These are phyloP conservation scores for Dactylellina leptospora DNA, from an alignment of 2,329 filamentous ascomycete genomes.

Conservation along the genomic window DNA sequence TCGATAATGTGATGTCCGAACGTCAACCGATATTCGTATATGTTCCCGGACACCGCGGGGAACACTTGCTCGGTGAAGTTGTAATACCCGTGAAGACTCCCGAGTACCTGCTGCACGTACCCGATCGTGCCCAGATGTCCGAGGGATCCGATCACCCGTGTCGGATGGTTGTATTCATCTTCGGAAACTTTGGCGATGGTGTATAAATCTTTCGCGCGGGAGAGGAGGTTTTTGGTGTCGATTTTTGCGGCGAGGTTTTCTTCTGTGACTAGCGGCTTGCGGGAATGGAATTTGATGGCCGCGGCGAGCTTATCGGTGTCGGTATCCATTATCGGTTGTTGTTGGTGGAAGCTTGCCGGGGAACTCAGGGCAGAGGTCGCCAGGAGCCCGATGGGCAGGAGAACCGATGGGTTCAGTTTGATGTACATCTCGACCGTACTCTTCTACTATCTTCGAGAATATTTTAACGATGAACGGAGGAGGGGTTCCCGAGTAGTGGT, in stretches of 20 bases:
- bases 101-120: slow-evolving; percentile 69
- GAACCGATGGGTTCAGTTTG: slow-evolving; percentile 29
- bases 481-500: neutral
- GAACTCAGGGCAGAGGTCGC: slow-evolving; percentile 12
- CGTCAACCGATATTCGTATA: slow-evolving; percentile 69
- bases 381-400: slow-evolving; percentile 29
- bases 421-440: slow-evolving; percentile 19
- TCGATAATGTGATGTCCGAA: slow-evolving; percentile 65
- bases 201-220: slow-evolving; percentile 70
- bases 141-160: slow-evolving; percentile 74
- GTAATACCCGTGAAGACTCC: slow-evolving; percentile 67
- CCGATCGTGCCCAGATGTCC: slow-evolving; percentile 72
- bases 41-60: slow-evolving; percentile 69
- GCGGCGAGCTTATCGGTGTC: slow-evolving; percentile 6
- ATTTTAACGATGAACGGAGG: slow-evolving; percentile 5
- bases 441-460: too few relatives aligned
- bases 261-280: slow-evolving; percentile 28
- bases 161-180: slow-evolving; percentile 73
- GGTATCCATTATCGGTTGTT: slow-evolving; percentile 27
- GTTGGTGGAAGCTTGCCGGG: slow-evolving; percentile 1
- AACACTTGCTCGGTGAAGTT: slow-evolving; percentile 71
- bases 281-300: slow-evolving; percentile 22
- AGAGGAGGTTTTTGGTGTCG: slow-evolving; percentile 66
- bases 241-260: slow-evolving; percentile 60
- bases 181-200: slow-evolving; percentile 69